Base-by-base conservation (phyloP, 164 flowering plant species). In the Dillenia turbinata region DNA sequence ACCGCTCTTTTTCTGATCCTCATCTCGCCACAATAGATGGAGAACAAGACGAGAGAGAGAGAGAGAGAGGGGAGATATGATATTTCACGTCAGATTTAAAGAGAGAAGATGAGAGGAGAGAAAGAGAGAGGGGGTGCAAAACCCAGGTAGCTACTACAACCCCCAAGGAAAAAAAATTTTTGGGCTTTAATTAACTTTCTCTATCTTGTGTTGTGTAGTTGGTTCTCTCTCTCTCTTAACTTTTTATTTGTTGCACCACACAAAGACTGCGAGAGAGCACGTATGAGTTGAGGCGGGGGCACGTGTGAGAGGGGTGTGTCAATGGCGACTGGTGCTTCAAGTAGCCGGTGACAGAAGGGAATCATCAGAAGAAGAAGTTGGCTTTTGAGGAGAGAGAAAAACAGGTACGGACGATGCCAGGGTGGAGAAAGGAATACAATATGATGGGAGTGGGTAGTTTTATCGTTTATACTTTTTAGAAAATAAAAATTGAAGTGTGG, bases 181-280 rank as follows among this genome's bases (percentile, higher is more conserved):
- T 26, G 33, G 26, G 33, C 33, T 26, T 26, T 26, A 2, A 26
- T 26, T 26, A 5, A 47, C n/a, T 26, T 57, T 64, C 57, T 54
- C 55, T 67, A 56, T 63, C 52, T 48, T 24, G 12, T 19, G 40
- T 16, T 19, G 33, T 17, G 44, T 51, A 10, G 14, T 16, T 50
- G 19, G 43, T 5, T 52, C 51, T 57, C 50, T 74, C 83, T 79
- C 83, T 74, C 78, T 69, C 77, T 70, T 67, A 60, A 26, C 33
- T 77, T 80, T 77, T 79, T 71, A 75, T 69, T 77, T 75, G 81
- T 75, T 79, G 83, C 83, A 76, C 83, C 83, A 74, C 73, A 65
- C 63, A 66, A 52, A 58, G 58, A 56, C 24, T 9, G 46, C 33
- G 17, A 13, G 33, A 44, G 59, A 49, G 65, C 65, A 66, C 57